A percentile compares a stretch with the other conserved stretches of the same genome.
phyloP scores from a whole-genome alignment of 2,329 filamentous ascomycete genomes.

The Neospermospora avenae region DNA sequence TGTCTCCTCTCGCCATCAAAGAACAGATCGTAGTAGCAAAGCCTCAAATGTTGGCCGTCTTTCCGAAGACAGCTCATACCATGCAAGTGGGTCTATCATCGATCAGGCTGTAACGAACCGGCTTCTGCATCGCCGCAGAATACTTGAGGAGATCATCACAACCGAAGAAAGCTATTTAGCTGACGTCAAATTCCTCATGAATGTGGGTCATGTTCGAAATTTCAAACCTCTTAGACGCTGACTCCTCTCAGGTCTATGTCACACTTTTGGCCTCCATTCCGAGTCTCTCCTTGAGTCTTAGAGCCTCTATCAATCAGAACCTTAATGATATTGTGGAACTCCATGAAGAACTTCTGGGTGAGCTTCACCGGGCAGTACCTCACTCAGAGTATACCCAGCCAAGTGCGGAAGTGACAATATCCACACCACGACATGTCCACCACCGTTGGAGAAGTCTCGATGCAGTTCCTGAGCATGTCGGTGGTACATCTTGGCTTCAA shows the following conservation, averaged over 20 bases:
- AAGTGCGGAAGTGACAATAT: slow-evolving; percentile 27
- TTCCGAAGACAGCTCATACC: slow-evolving; percentile 62
- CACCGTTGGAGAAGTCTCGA: slow-evolving; percentile 46
- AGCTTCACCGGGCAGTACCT: slow-evolving; percentile 69
- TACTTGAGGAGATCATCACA: slow-evolving; percentile 79
- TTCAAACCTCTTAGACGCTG: no score
- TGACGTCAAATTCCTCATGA: slow-evolving; percentile 81
- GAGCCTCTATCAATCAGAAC: slow-evolving; percentile 74
- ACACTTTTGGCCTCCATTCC: slow-evolving; percentile 72
- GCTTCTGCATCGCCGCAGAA: slow-evolving; percentile 70
- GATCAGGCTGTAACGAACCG: slow-evolving; percentile 71
- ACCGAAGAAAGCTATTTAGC: slow-evolving; percentile 89
- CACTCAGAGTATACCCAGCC: slow-evolving; percentile 59
- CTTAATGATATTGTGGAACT: slow-evolving; percentile 76
- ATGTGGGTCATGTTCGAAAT: no score
- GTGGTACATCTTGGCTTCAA: slow-evolving; percentile 42
- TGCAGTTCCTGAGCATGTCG: slow-evolving; percentile 35
- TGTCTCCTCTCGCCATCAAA: slow-evolving; percentile 52
- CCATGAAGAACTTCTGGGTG: slow-evolving; percentile 76
- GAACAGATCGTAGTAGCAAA: slow-evolving; percentile 60
- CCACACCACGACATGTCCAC: slow-evolving; percentile 30
- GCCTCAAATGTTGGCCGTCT: slow-evolving; percentile 58
- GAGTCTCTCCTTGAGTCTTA: slow-evolving; percentile 58
- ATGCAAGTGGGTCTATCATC: slow-evolving; percentile 50
- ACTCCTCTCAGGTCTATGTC: slow-evolving; percentile 60